A percentile compares a stretch with the other conserved stretches of the same genome.
phyloP scores from a whole-genome alignment of 2,329 filamentous ascomycete species.

The Penicillium sp. region DNA sequence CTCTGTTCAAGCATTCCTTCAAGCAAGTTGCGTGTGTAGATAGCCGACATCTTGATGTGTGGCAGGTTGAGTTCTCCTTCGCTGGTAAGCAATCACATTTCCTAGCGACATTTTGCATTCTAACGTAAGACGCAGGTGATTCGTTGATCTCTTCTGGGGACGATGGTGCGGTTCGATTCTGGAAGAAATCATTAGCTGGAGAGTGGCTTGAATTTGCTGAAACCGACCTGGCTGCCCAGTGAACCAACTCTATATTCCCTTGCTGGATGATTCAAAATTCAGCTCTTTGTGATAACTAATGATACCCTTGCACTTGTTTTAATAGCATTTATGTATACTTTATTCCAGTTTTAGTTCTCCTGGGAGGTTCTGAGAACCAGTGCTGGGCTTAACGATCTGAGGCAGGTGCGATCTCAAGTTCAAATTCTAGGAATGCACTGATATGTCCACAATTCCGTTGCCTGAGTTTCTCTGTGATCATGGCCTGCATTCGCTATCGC shows the following conservation, averaged over 20 bases:
- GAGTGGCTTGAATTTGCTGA: slow-evolving; percentile 48
- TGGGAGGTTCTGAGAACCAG: not conserved
- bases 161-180: slow-evolving; percentile 44
- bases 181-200: slow-evolving; percentile 45
- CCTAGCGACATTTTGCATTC: not conserved
- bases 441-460: not conserved
- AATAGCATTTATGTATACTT: not conserved
- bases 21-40: slow-evolving; percentile 45
- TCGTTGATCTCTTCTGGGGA: slow-evolving; percentile 46
- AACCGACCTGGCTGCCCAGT: slow-evolving; percentile 40
- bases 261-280: not conserved
- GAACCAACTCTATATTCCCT: slow-evolving; percentile 1
- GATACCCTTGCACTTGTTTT: slow-evolving; percentile 22
- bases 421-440: not conserved
- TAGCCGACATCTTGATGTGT: slow-evolving; percentile 46
- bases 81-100: slow-evolving; percentile 33
- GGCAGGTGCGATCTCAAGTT: slow-evolving; percentile 16
- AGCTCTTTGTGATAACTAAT: slow-evolving; percentile 4
- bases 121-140: slow-evolving; percentile 32
- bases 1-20: slow-evolving; percentile 43
- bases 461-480: not conserved
- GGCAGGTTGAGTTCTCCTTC: slow-evolving; percentile 47
- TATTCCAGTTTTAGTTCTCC: not conserved
- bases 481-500: not conserved
- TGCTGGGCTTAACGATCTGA: not conserved